phyloP scores from a whole-genome alignment of 2,329 filamentous ascomycete genomes.

The Diaporthe citriasiana region DNA sequence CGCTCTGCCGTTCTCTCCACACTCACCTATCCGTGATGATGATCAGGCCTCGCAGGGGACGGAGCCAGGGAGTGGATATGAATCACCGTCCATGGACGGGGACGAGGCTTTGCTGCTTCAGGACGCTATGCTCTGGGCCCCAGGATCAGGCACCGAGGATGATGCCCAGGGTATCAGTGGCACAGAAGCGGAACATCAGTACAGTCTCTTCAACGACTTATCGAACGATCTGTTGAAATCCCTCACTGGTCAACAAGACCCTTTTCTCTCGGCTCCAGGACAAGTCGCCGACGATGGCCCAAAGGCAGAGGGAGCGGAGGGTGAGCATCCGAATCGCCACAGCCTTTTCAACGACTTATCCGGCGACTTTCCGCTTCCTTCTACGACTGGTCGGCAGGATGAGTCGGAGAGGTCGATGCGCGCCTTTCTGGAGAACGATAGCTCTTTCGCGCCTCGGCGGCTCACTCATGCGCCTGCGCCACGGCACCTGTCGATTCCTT shows the following conservation, averaged over 20 bases:
- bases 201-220: not conserved
- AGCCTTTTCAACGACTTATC: no score
- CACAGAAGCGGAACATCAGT: no score
- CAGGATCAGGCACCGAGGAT: not conserved
- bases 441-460: not conserved
- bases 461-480: not conserved
- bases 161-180: not conserved
- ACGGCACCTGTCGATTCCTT: no score
- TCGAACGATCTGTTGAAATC: not conserved
- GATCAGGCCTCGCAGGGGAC: no score
- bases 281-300: no score
- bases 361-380: no score
- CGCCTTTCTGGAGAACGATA: not conserved
- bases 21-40: fast-evolving
- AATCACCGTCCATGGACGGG: not conserved
- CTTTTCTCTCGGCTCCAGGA: no score
- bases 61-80: not conserved
- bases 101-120: not conserved
- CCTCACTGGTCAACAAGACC: not conserved
- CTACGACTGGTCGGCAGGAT: not conserved
- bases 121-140: not conserved
- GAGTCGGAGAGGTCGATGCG: not conserved
- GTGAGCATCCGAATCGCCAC: no score
- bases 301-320: no score
- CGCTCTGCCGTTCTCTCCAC: not conserved